A percentile compares a stretch with the other conserved stretches of the same genome.
These are phyloP conservation scores for Entomophthora muscae DNA, from an alignment of 371 early-diverging fungal species.

Conservation along the genomic window DNA sequence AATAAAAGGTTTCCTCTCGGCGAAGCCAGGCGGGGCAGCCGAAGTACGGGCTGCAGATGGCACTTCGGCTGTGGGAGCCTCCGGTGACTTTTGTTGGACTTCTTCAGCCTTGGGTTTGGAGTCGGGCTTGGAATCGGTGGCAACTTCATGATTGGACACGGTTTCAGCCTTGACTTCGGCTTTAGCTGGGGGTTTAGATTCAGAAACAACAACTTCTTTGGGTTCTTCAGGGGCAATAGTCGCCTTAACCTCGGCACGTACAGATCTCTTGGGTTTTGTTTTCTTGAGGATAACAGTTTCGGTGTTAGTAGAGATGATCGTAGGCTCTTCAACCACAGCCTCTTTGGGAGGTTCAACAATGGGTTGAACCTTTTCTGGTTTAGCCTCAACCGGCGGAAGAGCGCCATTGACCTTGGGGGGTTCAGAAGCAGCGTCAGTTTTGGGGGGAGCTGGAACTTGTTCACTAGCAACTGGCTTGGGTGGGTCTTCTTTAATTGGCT, in stretches of 20 bases:
- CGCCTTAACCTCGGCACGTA: neutral
- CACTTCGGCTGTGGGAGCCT: neutral
- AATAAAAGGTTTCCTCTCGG: neutral
- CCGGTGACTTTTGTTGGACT: neutral
- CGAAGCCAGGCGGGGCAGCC: neutral
- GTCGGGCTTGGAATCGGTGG: neutral
- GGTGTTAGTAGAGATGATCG: slow-evolving; percentile 2
- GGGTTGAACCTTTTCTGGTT: slow-evolving; percentile 9
- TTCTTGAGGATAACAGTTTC: neutral
- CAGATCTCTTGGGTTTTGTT: neutral
- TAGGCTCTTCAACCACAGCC: slow-evolving; percentile 14
- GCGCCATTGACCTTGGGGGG: neutral
- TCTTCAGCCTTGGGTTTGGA: neutral
- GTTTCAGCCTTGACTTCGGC: slow-evolving; percentile 17
- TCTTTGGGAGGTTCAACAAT: slow-evolving; percentile 11
- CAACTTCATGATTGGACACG: neutral
- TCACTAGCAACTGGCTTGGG: slow-evolving; percentile 8
- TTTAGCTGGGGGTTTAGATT: slow-evolving; percentile 12
- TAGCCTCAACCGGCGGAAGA: slow-evolving; percentile 6
- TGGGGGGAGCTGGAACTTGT: slow-evolving; percentile 1
- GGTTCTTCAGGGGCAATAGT: neutral
- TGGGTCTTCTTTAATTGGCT: slow-evolving; percentile 1
- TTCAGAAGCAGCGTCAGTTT: neutral
- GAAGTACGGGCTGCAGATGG: neutral
- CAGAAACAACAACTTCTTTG: neutral